phyloP scores from a whole-genome alignment of 768 basidiomycete genomes.

The Roridomyces roridus region DNA sequence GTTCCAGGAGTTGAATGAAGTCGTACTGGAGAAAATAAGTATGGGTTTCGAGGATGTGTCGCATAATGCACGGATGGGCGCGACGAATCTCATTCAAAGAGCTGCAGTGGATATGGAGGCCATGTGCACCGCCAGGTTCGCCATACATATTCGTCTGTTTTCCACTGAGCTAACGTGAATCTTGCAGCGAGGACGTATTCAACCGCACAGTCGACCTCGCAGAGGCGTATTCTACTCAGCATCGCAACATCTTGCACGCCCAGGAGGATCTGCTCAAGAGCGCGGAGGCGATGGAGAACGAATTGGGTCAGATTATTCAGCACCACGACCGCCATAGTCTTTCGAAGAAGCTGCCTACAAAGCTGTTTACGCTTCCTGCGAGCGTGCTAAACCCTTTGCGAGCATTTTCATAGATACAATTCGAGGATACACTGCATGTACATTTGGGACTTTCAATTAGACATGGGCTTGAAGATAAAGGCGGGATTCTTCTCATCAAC shows the following conservation, averaged over 20 bases:
- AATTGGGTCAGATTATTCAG: conserved; percentile 46
- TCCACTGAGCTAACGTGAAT: not conserved
- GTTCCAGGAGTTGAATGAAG: no score
- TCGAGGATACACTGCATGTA: no score
- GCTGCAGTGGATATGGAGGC: conserved; percentile 49
- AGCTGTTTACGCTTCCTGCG: conserved; percentile 37
- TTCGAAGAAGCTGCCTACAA: conserved; percentile 56
- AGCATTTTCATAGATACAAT: not conserved
- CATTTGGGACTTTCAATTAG: no score
- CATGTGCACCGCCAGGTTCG: conserved; percentile 53
- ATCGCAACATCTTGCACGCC: conserved; percentile 43
- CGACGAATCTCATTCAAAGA: conserved; percentile 52
- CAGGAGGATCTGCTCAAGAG: conserved; percentile 51
- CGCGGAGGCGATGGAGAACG: conserved; percentile 40
- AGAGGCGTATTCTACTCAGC: conserved; percentile 53
- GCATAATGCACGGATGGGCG: conserved; percentile 49
- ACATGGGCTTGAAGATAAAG: conserved; percentile 3
- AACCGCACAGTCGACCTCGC: conserved; percentile 62
- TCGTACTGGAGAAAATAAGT: conserved; percentile 51
- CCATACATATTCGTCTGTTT: not conserved
- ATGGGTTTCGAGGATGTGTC: conserved; percentile 54
- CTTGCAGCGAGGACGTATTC: conserved; percentile 53
- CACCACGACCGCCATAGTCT: conserved; percentile 56
- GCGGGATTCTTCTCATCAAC: conserved; percentile 16
- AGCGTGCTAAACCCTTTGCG: conserved; percentile 16